phyloP scores from a whole-genome alignment of 352 stramenopile genomes.

The Globisporangium abappressorium region DNA sequence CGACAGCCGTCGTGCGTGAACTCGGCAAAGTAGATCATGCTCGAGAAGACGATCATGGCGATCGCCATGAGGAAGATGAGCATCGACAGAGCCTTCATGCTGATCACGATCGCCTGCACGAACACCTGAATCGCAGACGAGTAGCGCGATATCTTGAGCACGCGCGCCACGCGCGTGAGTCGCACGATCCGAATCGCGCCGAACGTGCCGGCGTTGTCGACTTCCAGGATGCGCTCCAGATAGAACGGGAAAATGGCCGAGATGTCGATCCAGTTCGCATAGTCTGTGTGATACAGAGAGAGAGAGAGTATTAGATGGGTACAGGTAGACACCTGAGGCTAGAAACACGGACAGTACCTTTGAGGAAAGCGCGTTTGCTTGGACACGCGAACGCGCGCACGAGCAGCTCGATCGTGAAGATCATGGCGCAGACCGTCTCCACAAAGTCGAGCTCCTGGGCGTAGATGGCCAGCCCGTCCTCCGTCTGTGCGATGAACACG shows the following conservation, averaged over 20 bases:
- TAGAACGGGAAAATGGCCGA: constrained; percentile 84
- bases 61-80: constrained; percentile 86
- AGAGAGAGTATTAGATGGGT: not conserved
- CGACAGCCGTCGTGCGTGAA: constrained; percentile 64
- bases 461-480: constrained; percentile 38
- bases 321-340: not conserved
- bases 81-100: constrained; percentile 81
- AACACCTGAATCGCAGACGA: constrained; percentile 86
- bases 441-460: constrained; percentile 30
- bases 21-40: constrained; percentile 82
- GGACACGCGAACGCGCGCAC: constrained; percentile 47
- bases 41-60: constrained; percentile 83
- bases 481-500: constrained; percentile 69
- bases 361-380: constrained; percentile 45
- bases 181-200: constrained; percentile 81
- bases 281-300: constrained; percentile 28
- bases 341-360: constrained; percentile 24
- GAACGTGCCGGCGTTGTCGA: constrained; percentile 64
- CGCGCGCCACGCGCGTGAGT: constrained; percentile 74
- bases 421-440: constrained; percentile 44
- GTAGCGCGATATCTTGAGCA: constrained; percentile 88
- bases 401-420: constrained; percentile 67
- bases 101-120: constrained; percentile 65
- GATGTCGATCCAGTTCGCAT: constrained; percentile 83
- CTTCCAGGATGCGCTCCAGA: constrained; percentile 60